These are phyloP conservation scores for Colletotrichum navitas DNA, from an alignment of 2,329 filamentous ascomycete genomes.

Conservation along the genomic window DNA sequence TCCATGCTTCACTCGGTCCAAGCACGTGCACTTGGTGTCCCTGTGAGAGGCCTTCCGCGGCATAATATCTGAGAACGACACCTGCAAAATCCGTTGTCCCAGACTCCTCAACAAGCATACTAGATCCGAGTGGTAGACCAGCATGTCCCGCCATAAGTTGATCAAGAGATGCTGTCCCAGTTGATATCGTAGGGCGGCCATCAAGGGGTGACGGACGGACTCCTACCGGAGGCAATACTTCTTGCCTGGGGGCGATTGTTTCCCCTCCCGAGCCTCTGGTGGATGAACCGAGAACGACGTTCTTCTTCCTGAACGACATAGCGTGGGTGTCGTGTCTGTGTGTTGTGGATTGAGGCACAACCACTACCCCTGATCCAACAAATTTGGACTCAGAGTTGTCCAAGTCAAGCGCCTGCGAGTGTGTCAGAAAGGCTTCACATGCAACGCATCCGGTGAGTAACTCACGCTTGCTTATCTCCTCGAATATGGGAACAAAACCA, in stretches of 20 bases:
- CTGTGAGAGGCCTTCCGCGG: slow-evolving; percentile 92
- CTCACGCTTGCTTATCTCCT: neutral
- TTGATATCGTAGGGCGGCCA: slow-evolving; percentile 89
- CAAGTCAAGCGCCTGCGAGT: neutral
- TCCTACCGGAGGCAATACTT: slow-evolving; percentile 58
- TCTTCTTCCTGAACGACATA: slow-evolving; percentile 72
- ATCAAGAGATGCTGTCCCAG: slow-evolving; percentile 88
- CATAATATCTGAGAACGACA: slow-evolving; percentile 86
- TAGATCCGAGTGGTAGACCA: slow-evolving; percentile 85
- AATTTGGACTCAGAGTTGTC: neutral
- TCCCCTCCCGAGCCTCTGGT: slow-evolving; percentile 43
- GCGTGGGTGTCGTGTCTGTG: neutral
- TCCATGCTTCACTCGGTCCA: slow-evolving; percentile 84
- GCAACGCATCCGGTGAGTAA: neutral
- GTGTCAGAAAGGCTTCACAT: neutral
- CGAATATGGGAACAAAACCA: neutral
- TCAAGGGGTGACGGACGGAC: slow-evolving; percentile 90
- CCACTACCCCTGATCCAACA: neutral
- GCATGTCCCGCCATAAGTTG: slow-evolving; percentile 86
- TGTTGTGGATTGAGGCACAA: neutral
- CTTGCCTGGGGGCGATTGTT: slow-evolving; percentile 45
- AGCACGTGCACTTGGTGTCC: slow-evolving; percentile 90
- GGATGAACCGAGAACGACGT: slow-evolving; percentile 61
- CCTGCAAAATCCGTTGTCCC: slow-evolving; percentile 96
- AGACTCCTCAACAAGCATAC: slow-evolving; percentile 85